These are phyloP conservation scores for Elsinoe arachidis DNA, from an alignment of 2,329 filamentous ascomycete genomes.

Conservation along the genomic window DNA sequence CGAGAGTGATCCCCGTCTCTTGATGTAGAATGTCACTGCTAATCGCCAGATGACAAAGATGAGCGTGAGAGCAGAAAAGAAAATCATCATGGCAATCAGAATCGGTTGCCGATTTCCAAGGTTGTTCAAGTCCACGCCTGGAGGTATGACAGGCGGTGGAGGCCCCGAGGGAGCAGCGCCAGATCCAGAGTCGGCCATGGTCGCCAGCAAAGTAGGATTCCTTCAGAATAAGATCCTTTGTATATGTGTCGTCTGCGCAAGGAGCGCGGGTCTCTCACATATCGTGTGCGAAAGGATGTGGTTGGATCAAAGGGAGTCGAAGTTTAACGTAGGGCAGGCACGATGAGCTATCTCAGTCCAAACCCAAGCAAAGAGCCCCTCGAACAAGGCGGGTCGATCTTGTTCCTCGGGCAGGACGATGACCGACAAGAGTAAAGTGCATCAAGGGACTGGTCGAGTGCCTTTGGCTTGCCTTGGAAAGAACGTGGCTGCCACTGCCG, in stretches of 20 bases:
- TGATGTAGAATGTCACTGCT: slow-evolving; percentile 11
- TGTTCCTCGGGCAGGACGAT: not conserved
- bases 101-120: not conserved
- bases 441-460: not conserved
- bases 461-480: not conserved
- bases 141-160: not conserved
- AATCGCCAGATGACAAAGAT: slow-evolving; percentile 14
- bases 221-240: not conserved
- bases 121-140: slow-evolving; percentile 6
- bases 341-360: not conserved
- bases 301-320: not conserved
- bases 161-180: not conserved
- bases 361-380: not conserved
- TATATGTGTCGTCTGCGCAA: not conserved
- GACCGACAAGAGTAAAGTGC: not conserved
- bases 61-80: slow-evolving; percentile 12
- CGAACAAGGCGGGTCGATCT: not conserved
- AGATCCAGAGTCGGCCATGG: not conserved
- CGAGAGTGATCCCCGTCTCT: slow-evolving; percentile 10
- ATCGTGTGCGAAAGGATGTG: not conserved
- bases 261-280: slow-evolving; percentile 3
- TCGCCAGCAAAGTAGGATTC: not conserved
- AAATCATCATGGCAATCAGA: slow-evolving; percentile 6
- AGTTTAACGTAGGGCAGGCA: not conserved
- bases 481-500: not conserved